These are phyloP conservation scores for Exsudoporus frostii DNA, from an alignment of 768 basidiomycete genomes.

Conservation along the genomic window DNA sequence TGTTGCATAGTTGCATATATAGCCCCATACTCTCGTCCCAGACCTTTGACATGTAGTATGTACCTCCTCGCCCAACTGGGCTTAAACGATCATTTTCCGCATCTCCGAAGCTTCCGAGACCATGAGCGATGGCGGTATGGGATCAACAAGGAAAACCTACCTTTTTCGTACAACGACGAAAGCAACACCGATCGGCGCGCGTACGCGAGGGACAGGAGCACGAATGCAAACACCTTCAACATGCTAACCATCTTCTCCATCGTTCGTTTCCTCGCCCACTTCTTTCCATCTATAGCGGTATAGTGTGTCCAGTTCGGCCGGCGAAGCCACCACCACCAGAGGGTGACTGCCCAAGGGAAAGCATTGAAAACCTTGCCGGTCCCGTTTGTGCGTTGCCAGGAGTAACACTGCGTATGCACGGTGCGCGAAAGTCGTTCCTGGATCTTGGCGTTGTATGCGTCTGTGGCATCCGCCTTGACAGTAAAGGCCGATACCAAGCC, in stretches of 20 bases:
- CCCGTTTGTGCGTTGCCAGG: slow-evolving; percentile 40
- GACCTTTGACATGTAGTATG: background rate
- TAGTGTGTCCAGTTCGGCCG: slow-evolving; percentile 36
- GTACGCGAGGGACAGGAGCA: slow-evolving; percentile 6
- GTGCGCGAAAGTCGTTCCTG: slow-evolving; percentile 17
- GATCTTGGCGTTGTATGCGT: slow-evolving; percentile 26
- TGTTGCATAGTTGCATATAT: slow-evolving; percentile 14
- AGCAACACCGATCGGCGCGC: slow-evolving; percentile 4
- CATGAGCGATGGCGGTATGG: background rate
- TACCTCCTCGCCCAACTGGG: background rate
- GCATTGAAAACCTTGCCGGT: slow-evolving; percentile 37
- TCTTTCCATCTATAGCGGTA: slow-evolving; percentile 36
- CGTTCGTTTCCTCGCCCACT: slow-evolving; percentile 27
- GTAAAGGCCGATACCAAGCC: slow-evolving; percentile 22
- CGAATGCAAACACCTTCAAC: slow-evolving; percentile 2
- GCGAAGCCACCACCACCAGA: slow-evolving; percentile 38
- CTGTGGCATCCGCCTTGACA: slow-evolving; percentile 21
- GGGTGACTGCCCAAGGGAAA: slow-evolving; percentile 37
- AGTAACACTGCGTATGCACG: slow-evolving; percentile 32
- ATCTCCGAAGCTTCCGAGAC: background rate
- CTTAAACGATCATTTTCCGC: background rate
- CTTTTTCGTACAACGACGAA: background rate
- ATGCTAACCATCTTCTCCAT: background rate
- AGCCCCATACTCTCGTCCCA: background rate
- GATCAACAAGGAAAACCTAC: background rate